These are phyloP conservation scores for Aspergillus latus DNA, from an alignment of 2,329 filamentous ascomycete genomes.

Conservation along the genomic window DNA sequence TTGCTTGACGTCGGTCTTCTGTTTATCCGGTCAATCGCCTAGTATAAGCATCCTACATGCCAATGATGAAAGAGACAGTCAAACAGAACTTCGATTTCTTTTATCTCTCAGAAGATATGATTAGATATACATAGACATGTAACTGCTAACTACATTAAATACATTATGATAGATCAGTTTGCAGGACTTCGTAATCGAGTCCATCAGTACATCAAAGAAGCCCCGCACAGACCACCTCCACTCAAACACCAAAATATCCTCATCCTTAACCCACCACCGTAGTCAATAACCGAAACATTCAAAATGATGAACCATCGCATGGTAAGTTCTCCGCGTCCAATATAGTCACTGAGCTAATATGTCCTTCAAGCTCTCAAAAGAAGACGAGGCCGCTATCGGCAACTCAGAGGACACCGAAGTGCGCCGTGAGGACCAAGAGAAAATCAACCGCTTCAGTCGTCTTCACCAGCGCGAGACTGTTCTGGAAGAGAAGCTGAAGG, in stretches of 20 bases:
- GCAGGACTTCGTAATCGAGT: neutral
- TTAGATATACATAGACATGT: neutral
- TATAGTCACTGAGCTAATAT: neutral
- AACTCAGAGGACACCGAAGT: conserved; percentile 81
- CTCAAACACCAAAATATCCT: conserved; percentile 11
- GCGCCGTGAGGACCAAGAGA: conserved; percentile 94
- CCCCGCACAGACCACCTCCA: conserved; percentile 12
- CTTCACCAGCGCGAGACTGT: conserved; percentile 81
- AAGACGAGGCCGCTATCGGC: conserved; percentile 74
- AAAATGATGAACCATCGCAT: conserved; percentile 6
- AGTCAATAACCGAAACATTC: neutral
- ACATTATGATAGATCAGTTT: neutral
- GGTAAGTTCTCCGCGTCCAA: neutral
- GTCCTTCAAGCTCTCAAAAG: conserved; percentile 73
- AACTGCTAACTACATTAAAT: neutral
- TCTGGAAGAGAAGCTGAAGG: conserved; percentile 76
- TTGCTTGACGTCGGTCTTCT: conserved; percentile 16
- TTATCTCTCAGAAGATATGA: neutral
- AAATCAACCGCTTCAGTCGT: conserved; percentile 96
- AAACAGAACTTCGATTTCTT: no score
- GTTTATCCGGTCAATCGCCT: conserved; percentile 27
- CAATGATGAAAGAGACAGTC: no score
- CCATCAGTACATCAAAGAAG: neutral
- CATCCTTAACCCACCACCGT: neutral
- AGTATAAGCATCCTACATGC: neutral